Base-by-base conservation (phyloP, 495 filamentous ascomycete species). In the Aspergillus bridgeri region DNA sequence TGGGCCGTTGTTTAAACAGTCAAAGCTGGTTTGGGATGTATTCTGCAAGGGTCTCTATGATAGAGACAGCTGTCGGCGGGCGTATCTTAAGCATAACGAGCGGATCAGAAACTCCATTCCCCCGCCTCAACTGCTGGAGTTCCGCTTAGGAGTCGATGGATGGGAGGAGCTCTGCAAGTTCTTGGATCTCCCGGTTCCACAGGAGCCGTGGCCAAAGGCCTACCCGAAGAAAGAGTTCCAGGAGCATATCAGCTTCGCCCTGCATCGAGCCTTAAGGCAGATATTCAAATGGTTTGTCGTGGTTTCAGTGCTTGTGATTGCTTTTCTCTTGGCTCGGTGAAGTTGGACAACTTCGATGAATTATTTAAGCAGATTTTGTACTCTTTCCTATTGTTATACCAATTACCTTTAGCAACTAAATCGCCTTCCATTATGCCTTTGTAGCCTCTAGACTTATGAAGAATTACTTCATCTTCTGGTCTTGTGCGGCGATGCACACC, bases 91-190 rank as follows among this genome's bases (percentile, higher is more conserved):
- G 33, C 46, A 56, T 42, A 18, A 56, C 48, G 25, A 42, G 9
- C 18, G 29, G 18, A 47, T 56, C 0, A 18, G 54, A 9, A 22
- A 42, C 2, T 11, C 25, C 5, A 29, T 56, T 42, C 54, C 54
- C 5, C 13, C 17, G 45, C 27, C 48, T 17, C 23, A 47, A 46
- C 25, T 49, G 9, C 25, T 56, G 11, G 33, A 38, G 17, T 38
- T 38, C 9, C 33, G 33, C 33, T 11, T 38, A 4, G 54, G 54
- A 50, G 54, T 56, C 43, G 54, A 56, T 49, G 54, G 54, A 0
- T 56, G 54, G 54, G 46, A 49, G 24, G 45, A 42, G 54, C 54
- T 56, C 6, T 56, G 54, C 43, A 5, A n/a, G 15, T 56, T 56
- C 23, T 13, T 56, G 18, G 45, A 13, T 22, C 18, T n/a, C 0